Percentiles rank a stretch among this genome's conserved stretches.
phyloP scores from a whole-genome alignment of 305 asterid genomes.

The Lippia alba region DNA sequence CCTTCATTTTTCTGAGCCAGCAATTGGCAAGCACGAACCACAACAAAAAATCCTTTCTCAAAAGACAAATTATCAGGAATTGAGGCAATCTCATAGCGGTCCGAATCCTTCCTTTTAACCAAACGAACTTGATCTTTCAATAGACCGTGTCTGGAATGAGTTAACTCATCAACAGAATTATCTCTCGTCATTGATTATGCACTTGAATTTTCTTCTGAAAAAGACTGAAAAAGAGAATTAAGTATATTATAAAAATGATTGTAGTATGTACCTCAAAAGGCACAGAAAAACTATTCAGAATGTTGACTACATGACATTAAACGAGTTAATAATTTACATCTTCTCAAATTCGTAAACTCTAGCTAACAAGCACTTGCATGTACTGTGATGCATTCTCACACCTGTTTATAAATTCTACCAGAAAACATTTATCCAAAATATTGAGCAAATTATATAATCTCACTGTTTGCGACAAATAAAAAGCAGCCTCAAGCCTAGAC shows the following conservation, averaged over 20 bases:
- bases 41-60: constrained; percentile 98
- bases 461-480: no score
- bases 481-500: no score
- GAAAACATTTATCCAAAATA: no score
- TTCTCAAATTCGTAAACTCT: no score
- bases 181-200: constrained; percentile 59
- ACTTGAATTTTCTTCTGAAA: constrained; percentile 41
- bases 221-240: constrained; percentile 39
- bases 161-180: constrained; percentile 45
- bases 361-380: no score
- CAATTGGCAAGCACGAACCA: constrained; percentile 89
- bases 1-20: constrained; percentile 91
- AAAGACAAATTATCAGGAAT: constrained; percentile 83
- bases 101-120: constrained; percentile 78
- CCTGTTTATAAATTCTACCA: no score
- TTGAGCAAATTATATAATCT: no score
- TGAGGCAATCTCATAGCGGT: constrained; percentile 77
- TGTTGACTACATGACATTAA: no score
- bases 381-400: no score
- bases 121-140: constrained; percentile 93
- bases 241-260: constrained; percentile 10
- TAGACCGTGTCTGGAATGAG: constrained; percentile 73
- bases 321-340: no score
- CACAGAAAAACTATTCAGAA: no score
- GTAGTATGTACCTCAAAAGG: no score